A percentile compares a stretch with the other conserved stretches of the same genome.
Evolutionary conservation across 2,329 filamentous ascomycete genomes (phyloP).

Genomic region (Ophiocordyceps unilateralis): DNA sequence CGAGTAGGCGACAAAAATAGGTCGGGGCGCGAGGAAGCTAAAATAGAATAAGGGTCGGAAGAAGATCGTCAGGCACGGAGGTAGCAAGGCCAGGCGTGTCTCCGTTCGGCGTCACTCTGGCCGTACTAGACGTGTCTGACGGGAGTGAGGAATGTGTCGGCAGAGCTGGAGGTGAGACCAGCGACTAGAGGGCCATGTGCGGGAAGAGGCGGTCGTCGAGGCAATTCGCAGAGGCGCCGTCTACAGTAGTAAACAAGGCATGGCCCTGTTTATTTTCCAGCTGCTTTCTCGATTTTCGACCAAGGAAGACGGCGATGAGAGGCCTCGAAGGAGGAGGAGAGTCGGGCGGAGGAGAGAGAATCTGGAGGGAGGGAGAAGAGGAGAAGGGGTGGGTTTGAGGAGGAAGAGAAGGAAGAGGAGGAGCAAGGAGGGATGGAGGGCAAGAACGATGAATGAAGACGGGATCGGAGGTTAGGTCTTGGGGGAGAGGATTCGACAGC

Average conservation of each 20-base stretch:
- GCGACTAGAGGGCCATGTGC: slow-evolving; percentile 3
- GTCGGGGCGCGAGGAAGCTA: neutral
- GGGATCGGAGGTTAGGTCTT: neutral
- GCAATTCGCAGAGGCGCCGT: slow-evolving; percentile 1
- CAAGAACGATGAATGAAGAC: neutral
- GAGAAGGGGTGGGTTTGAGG: neutral
- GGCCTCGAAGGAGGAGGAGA: neutral
- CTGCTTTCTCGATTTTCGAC: neutral
- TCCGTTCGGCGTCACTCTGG: slow-evolving; percentile 4
- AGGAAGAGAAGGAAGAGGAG: neutral
- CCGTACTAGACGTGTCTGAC: slow-evolving; percentile 5
- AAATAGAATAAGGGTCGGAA: neutral
- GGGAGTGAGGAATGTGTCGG: slow-evolving; percentile 9
- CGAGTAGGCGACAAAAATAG: neutral
- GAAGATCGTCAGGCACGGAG: slow-evolving; percentile 5
- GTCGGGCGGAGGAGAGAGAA: neutral
- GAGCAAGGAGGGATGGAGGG: neutral
- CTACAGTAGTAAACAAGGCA: slow-evolving; percentile 1
- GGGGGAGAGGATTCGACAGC: neutral
- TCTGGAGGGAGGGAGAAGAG: neutral
- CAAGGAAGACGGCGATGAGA: neutral
- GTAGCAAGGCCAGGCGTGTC: slow-evolving; percentile 3
- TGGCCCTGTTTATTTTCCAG: neutral
- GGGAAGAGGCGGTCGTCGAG: slow-evolving; percentile 1
- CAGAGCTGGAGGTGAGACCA: slow-evolving; percentile 8